Percentiles rank a stretch among this genome's conserved stretches.
These are phyloP conservation scores for Marchantia polymorpha DNA, from an alignment of 225 moss, liverwort and hornwort genomes.

Conservation along the genomic window DNA sequence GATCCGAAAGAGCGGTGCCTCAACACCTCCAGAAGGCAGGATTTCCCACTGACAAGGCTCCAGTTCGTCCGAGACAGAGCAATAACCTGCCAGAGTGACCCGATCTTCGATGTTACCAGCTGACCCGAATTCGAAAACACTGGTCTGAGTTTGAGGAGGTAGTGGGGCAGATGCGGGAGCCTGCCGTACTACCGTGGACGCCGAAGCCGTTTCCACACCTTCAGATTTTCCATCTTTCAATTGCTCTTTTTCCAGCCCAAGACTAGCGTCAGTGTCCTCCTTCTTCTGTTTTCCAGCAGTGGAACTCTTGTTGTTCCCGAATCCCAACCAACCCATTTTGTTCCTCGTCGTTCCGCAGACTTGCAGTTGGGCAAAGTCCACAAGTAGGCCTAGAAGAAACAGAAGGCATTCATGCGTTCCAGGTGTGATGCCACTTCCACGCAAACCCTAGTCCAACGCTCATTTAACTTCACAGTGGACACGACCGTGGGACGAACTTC, in stretches of 20 bases:
- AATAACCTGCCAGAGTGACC: conserved; percentile 81
- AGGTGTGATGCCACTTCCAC: too few relatives aligned
- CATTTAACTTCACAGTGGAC: too few relatives aligned
- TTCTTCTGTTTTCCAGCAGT: too few relatives aligned
- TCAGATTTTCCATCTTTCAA: neutral
- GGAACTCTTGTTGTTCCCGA: too few relatives aligned
- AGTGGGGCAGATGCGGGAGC: conserved; percentile 17
- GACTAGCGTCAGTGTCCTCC: too few relatives aligned
- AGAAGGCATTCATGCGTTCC: too few relatives aligned
- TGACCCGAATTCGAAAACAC: conserved; percentile 84
- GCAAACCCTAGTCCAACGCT: too few relatives aligned
- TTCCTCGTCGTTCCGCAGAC: too few relatives aligned
- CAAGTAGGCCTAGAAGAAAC: too few relatives aligned
- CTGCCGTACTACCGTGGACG: neutral
- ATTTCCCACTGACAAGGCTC: conserved; percentile 95
- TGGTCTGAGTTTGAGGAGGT: conserved; percentile 52
- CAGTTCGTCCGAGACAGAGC: conserved; percentile 85
- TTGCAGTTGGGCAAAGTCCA: too few relatives aligned
- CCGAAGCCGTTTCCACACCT: neutral
- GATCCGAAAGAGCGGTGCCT: conserved; percentile 85
- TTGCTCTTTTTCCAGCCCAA: neutral
- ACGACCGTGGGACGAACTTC: too few relatives aligned
- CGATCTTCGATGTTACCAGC: conserved; percentile 52
- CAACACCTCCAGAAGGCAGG: conserved; percentile 62
- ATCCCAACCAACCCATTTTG: too few relatives aligned